These are phyloP conservation scores for Microdochium trichocladiopsis DNA, from an alignment of 2,329 filamentous ascomycete species.

Conservation along the genomic window DNA sequence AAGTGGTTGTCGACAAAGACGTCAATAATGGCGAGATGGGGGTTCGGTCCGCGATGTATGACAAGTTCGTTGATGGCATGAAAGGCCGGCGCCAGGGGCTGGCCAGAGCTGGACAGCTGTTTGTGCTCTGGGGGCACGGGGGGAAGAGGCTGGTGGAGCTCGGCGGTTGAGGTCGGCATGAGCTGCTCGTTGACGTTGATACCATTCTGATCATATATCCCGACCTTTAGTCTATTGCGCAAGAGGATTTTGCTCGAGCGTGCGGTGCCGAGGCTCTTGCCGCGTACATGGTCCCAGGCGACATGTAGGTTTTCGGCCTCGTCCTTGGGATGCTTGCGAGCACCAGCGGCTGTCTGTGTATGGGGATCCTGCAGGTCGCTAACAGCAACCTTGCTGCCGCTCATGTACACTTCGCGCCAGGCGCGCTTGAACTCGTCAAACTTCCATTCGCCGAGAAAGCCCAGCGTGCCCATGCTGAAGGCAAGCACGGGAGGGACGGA, in stretches of 20 bases:
- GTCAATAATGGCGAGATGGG: slow-evolving; percentile 86
- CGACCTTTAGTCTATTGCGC: slow-evolving; percentile 79
- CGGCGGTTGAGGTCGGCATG: slow-evolving; percentile 37
- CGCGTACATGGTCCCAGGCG: slow-evolving; percentile 67
- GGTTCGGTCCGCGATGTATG: slow-evolving; percentile 82
- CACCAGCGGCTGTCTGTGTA: slow-evolving; percentile 26
- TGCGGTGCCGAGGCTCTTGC: slow-evolving; percentile 71
- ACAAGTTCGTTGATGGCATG: slow-evolving; percentile 92
- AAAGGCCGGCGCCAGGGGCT: slow-evolving; percentile 30
- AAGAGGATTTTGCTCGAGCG: slow-evolving; percentile 76
- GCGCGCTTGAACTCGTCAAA: slow-evolving; percentile 89
- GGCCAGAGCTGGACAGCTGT: slow-evolving; percentile 4
- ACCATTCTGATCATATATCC: slow-evolving; percentile 68
- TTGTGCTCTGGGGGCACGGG: slow-evolving; percentile 8
- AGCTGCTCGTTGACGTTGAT: slow-evolving; percentile 48
- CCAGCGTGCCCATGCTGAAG: slow-evolving; percentile 94
- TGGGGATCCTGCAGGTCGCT: slow-evolving; percentile 33
- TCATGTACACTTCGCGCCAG: slow-evolving; percentile 89
- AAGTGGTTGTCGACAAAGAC: slow-evolving; percentile 86
- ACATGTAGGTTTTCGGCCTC: slow-evolving; percentile 6
- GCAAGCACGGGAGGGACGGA: slow-evolving; percentile 86
- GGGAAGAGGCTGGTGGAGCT: slow-evolving; percentile 29
- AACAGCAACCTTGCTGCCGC: slow-evolving; percentile 44
- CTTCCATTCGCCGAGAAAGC: slow-evolving; percentile 95
- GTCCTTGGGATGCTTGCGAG: slow-evolving; percentile 18